Base-by-base conservation (phyloP, 257 asterid genomes). In the Fraxinus anomala region DNA sequence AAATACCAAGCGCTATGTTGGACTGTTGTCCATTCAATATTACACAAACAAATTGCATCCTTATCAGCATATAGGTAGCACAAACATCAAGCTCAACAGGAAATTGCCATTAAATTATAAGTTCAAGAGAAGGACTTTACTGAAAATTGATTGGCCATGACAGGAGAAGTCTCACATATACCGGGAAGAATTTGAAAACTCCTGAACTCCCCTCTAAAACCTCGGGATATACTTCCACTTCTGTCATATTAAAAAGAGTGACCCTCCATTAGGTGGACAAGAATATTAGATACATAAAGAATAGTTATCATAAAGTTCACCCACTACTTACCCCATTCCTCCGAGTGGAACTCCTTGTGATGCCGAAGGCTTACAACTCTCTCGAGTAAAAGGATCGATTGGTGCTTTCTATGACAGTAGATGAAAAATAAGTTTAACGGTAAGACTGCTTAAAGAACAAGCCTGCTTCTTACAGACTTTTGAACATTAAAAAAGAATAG, bases 181-280 rank as follows among this genome's bases (percentile, higher is more conserved):
- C 98, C 99, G 51, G 99, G 99, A 83, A 93, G 89, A 79, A 96
- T 95, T 79, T 96, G 99, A 80, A 96, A 96, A 77, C 90, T 95
- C 86, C 87, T 87, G 83, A 96, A 96, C 81, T 96, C 99, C 76
- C 99, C 99, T 80, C 99, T 89, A 86, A 96, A 96, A 79, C 98
- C 99, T 89, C 99, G 89, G 5, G 98, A 92, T 84, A 96, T 93
- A 91, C 98, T 96, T 81, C 99, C 99, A 80, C 99, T 96, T 86
- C 99, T 96, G 97, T 76, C 72, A 82, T 63, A 39, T 80, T 49
- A 83, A 70, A 84, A 67, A 78, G 36, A 80, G 16, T 24, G 28
- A 77, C 72, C 40, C 69, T 23, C 36, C 12, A 26, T 63, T 26
- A 63, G 69, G 36, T 63, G 69, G 19, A 26, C 30, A 12, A 21